Evolutionary conservation across 1,284 basidiomycete genomes (phyloP), one percentile per base, ranked within the genome.

Genomic region (Melampsora larici-populina): DNA sequence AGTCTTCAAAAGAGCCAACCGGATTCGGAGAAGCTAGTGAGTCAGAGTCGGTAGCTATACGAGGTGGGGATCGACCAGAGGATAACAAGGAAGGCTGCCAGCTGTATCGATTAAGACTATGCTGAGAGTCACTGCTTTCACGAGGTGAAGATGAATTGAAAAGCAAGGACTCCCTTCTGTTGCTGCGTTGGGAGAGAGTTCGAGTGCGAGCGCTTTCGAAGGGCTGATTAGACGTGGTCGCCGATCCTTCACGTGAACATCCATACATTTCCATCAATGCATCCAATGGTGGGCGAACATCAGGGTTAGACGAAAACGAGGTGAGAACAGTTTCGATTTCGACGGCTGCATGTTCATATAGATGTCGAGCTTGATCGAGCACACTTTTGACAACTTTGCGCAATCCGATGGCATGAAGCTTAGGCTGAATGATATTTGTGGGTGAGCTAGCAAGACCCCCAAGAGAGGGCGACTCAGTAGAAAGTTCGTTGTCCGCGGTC

Each of bases 251-350:
- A 21, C 36, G 74, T 55, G 74, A 76, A 29, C 74, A 76, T 36
- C 66, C 65, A 49, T 76, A 76, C 74, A 76, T 76, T 69, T 76
- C 74, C 66, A 68, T 76, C 9, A 76, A 58, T 15, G 65, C 51
- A 36, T 36, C 18, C 7, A 76, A 36, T 15, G 65, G 40, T 49
- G 49, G 26, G 13, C 48, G 46, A 17, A 49, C 49, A 11, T 51
- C 49, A 24, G 46, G 26, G 2, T 15, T 24, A 18, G n/a, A 31
- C 17, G 65, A 24, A 60, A 13, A 36, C 17, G 26, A 40, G 29
- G 24, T 18, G 26, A 76, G 55, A 33, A 76, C 51, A n/a, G 58
- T n/a, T 69, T 76, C 74, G 8, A 76, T 31, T 21, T 69, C 51
- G 43, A 36, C 29, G 15, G 74, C 66, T 33, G 74, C 66, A 24